Conservation (phyloP, 768 basidiomycete species). For the Psilocybe cyanescens region DNA sequence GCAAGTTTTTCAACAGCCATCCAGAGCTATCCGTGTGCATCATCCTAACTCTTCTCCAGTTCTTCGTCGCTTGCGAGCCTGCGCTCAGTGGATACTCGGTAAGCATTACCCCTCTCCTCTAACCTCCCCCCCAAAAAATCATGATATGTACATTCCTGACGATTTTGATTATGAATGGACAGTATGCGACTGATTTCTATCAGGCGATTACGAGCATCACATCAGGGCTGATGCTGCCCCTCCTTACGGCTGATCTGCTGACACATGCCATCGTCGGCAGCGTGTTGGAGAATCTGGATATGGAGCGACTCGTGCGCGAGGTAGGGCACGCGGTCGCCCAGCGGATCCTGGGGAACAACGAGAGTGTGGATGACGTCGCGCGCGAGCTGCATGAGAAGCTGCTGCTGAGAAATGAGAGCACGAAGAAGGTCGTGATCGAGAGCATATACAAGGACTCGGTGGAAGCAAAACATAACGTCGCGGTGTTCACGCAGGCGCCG, state of each 20-base stretch:
- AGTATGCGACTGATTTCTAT: constrained; percentile 95
- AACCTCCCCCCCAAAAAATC: constrained; percentile 4
- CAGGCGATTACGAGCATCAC: constrained; percentile 92
- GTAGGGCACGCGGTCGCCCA: constrained; percentile 93
- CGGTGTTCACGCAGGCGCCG: constrained; percentile 77
- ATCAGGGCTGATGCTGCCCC: constrained; percentile 93
- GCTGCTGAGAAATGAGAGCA: constrained; percentile 91
- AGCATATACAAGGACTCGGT: constrained; percentile 94
- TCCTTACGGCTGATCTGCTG: constrained; percentile 93
- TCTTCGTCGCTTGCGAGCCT: constrained; percentile 99
- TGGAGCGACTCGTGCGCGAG: constrained; percentile 95
- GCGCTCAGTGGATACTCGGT: constrained; percentile 92
- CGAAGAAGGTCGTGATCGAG: constrained; percentile 95
- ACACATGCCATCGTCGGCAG: constrained; percentile 96
- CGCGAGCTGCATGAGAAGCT: constrained; percentile 92
- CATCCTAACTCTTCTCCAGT: constrained; percentile 51
- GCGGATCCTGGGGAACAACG: constrained; percentile 89
- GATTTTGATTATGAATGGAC: constrained; percentile 12
- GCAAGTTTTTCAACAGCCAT: constrained; percentile 45
- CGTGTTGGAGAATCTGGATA: constrained; percentile 96
- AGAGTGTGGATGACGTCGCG: constrained; percentile 97
- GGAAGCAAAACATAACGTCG: constrained; percentile 89
- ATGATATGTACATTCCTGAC: background rate
- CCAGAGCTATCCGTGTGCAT: background rate
- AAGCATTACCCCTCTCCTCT: constrained; percentile 24